Base-by-base conservation (phyloP, 176 grass and related monocot species). In the Cenchrus fungigraminus region DNA sequence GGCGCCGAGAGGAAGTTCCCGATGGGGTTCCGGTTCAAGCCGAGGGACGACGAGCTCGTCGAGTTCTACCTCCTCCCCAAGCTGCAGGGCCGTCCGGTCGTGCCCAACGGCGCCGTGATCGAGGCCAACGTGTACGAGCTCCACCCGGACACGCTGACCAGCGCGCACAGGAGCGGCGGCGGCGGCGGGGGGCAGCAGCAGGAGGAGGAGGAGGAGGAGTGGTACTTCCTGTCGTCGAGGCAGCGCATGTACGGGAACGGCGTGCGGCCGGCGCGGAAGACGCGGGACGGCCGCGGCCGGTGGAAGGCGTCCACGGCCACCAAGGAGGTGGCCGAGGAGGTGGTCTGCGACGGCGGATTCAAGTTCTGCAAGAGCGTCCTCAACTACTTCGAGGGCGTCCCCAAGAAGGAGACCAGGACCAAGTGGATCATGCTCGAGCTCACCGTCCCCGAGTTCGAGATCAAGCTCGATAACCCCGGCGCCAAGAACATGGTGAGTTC, bases 151-250 rank as follows among this genome's bases (percentile, higher is more conserved):
- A 65, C 22, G 5, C 84, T 90, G 0, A 20, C 63, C 34, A 25
- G 20, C 2, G 77, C 28, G 60, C 60, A 85, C 68, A 80, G 34
- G 69, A 4, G 22, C 12, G 74, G 40, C 34, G 34, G 3, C 34
- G 34, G 34, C 25, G 25, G 25, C 25, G 25, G 25, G 25, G 25
- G 25, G 25, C 25, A 25, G 25, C 25, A 25, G 25, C 25, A 25
- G 34, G 34, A 34, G 34, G 34, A 34, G 79, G 50, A 49, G 7
- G 17, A 57, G 7, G 50, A 43, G 6, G 25, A 22, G 56, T 90
- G 84, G 88, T 86, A 52, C 84, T 90, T 90, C 67, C 58, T 90
- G 66, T 83, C 88, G 17, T 52, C 79, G 58, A 82, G 84, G 20
- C 0, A 19, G 0, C 88, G 88, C 66, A 90, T 52, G 42, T 90